A percentile compares a stretch with the other conserved stretches of the same genome.
phyloP scores from a whole-genome alignment of 495 filamentous ascomycete genomes.

The Tetracladium setigerum region DNA sequence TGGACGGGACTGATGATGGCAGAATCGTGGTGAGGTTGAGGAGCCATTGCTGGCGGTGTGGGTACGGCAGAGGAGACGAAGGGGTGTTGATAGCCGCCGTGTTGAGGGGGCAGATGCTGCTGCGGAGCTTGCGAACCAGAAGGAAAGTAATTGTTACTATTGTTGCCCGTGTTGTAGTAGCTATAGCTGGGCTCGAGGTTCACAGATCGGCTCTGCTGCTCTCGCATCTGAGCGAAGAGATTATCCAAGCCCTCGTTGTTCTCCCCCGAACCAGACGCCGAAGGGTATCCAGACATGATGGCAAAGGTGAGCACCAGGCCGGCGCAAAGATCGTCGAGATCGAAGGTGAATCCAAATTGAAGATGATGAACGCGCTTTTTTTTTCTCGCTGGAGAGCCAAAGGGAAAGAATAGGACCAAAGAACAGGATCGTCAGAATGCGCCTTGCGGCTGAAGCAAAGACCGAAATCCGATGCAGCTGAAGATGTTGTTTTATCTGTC shows the following conservation, averaged over 20 bases:
- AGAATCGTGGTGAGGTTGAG: slow-evolving; percentile 37
- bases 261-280: slow-evolving; percentile 12
- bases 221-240: slow-evolving; percentile 24
- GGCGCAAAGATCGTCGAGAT: slow-evolving; percentile 10
- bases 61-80: slow-evolving; percentile 30
- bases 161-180: slow-evolving; percentile 14
- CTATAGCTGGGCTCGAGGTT: slow-evolving; percentile 18
- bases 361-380: slow-evolving; percentile 5
- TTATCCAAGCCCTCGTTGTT: slow-evolving; percentile 19
- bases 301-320: slow-evolving; percentile 17
- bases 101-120: slow-evolving; percentile 14
- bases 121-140: slow-evolving; percentile 7
- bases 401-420: background rate
- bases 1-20: slow-evolving; percentile 42
- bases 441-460: slow-evolving; percentile 2
- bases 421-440: too few species aligned
- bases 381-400: background rate
- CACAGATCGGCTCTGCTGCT: slow-evolving; percentile 12
- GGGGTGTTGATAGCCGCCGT: slow-evolving; percentile 40
- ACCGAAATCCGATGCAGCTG: background rate
- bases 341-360: slow-evolving; percentile 2
- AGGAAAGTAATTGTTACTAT: slow-evolving; percentile 5
- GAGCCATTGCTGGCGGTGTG: slow-evolving; percentile 34
- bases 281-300: slow-evolving; percentile 23
- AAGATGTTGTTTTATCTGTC: background rate